Evolutionary conservation across 352 stramenopile genomes (phyloP), one percentile per base, ranked within the genome.

Genomic region (Aphanomyces astaci): DNA sequence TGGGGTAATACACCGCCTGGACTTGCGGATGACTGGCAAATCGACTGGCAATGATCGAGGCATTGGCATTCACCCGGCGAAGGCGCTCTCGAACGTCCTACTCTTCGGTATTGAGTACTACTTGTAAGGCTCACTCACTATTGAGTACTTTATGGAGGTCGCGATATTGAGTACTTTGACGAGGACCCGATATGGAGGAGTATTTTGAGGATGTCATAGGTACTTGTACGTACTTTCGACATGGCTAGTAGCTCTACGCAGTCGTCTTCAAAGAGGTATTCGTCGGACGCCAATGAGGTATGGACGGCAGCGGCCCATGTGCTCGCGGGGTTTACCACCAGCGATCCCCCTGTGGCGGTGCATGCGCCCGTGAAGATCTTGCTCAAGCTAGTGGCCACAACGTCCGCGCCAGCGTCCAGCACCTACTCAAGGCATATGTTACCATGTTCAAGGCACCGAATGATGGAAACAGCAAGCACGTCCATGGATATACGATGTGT

Each of bases 301-400:
- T 49, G 30, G 4, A 94, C 76, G 39, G 83, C 75, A 25, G 73
- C 70, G 55, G 85, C 77, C 28, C 72, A 53, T 0, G 73, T 67
- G 11, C 85, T 80, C 22, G 77, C 63, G 0, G 87, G 86, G 74
- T 97, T 98, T 22, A 94, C 46, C 25, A 98, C 84, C 11, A 97
- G 71, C 51, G 87, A 96, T 17, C 94, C 94, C n/a, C 76, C 92
- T 79, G 97, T 97, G n/a, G 92, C 82, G 70, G 95, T 92, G 45
- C 90, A 84, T 7, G 82, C 84, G 19, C 94, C 94, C 52, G 86
- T 94, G 59, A 98, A 97, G 54, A 98, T 87, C 77, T 98, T 98
- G 27, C 90, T 96, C 39, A 98, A 74, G 72, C 84, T 96, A 13
- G 92, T 97, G 25, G 81, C 85, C 32, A 97, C 83, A 5, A 97